Evolutionary conservation across 2,329 filamentous ascomycete genomes (phyloP).

Genomic region (Diaporthe capsici): DNA sequence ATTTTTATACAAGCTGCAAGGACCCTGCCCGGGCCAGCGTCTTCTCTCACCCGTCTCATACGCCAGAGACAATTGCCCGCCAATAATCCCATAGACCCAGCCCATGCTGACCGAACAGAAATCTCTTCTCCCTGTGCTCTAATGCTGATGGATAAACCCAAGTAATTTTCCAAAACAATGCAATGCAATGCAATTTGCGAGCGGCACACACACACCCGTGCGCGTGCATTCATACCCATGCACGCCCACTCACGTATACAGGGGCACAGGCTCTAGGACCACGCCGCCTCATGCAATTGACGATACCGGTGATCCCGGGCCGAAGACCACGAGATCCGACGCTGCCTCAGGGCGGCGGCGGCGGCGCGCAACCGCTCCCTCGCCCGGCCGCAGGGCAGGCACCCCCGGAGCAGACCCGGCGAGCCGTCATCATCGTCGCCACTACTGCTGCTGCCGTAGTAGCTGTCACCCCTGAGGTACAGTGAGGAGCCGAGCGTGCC

Average conservation of each 20-base stretch:
- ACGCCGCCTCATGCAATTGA: conserved; percentile 26
- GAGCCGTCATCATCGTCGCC: neutral
- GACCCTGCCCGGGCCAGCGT: neutral
- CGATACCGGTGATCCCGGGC: conserved; percentile 23
- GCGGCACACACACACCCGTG: neutral
- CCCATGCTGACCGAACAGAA: conserved; percentile 10
- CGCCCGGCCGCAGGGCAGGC: conserved; percentile 3
- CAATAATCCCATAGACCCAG: neutral
- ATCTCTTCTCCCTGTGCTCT: conserved; percentile 6
- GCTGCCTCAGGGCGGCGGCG: neutral
- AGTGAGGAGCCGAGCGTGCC: conserved; percentile 26
- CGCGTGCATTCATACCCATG: neutral
- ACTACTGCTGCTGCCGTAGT: neutral
- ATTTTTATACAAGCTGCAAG: conserved; percentile 16
- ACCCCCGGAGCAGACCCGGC: neutral
- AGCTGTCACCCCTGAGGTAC: conserved; percentile 15
- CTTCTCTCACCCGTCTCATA: too few relatives aligned
- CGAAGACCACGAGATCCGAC: conserved; percentile 26
- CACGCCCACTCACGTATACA: neutral
- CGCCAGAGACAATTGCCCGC: neutral
- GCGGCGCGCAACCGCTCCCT: neutral
- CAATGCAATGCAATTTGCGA: conserved; percentile 5
- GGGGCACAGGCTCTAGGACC: neutral
- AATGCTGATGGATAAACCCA: conserved; percentile 1
- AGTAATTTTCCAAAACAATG: conserved; percentile 8